A percentile compares a stretch with the other conserved stretches of the same genome.
Evolutionary conservation across 805 yeast genomes (phyloP).

Genomic region (Hanseniaspora thailandica): DNA sequence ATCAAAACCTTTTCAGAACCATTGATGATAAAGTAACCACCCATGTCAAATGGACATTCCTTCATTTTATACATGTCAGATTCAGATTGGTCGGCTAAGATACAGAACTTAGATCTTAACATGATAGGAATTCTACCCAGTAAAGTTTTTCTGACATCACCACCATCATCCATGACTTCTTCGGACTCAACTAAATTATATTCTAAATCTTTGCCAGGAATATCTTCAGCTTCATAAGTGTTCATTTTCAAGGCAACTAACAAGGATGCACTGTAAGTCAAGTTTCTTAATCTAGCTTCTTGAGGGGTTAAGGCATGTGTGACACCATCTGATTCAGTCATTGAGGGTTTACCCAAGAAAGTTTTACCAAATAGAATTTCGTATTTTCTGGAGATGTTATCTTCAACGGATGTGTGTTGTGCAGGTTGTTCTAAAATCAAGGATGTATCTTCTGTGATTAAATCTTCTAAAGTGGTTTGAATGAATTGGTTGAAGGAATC

Average conservation of each 20-base stretch:
- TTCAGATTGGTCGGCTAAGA: slow-evolving; percentile 77
- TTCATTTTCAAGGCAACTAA: slow-evolving; percentile 92
- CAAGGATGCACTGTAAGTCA: slow-evolving; percentile 91
- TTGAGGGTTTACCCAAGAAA: slow-evolving; percentile 90
- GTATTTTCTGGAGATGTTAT: slow-evolving; percentile 80
- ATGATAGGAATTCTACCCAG: slow-evolving; percentile 97
- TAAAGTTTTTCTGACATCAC: slow-evolving; percentile 74
- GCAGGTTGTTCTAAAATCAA: slow-evolving; percentile 95
- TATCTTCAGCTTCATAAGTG: slow-evolving; percentile 73
- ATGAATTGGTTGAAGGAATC: slow-evolving; percentile 98
- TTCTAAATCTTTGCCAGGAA: slow-evolving; percentile 43
- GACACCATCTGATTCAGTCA: slow-evolving; percentile 99
- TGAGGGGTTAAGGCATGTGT: slow-evolving; percentile 98
- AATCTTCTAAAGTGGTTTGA: slow-evolving; percentile 90
- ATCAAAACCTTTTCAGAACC: slow-evolving; percentile 97
- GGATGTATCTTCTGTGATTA: slow-evolving; percentile 90
- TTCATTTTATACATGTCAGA: slow-evolving; percentile 89
- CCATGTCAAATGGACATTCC: slow-evolving; percentile 99
- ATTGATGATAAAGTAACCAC: slow-evolving; percentile 95
- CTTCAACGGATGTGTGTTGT: slow-evolving; percentile 85
- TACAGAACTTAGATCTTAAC: slow-evolving; percentile 93
- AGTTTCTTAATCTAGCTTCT: slow-evolving; percentile 90
- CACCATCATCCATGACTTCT: slow-evolving; percentile 44
- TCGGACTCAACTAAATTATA: slow-evolving; percentile 40
- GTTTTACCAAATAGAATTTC: slow-evolving; percentile 97